These are phyloP conservation scores for Symmetrospora coprosmae DNA, from an alignment of 768 basidiomycete genomes.

Conservation along the genomic window DNA sequence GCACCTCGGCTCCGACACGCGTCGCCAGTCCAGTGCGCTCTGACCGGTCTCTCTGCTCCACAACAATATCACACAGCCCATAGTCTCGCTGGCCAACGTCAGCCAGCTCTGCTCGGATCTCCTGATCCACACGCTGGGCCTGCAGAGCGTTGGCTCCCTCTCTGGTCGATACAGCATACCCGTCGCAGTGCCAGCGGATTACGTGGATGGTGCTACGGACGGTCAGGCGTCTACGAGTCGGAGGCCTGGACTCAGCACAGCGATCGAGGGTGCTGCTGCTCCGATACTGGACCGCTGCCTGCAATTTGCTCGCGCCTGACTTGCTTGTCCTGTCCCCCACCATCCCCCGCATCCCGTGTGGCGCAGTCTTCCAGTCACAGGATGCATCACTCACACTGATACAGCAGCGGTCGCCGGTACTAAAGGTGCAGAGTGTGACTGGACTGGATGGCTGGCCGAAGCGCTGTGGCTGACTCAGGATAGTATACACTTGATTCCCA, in stretches of 20 bases:
- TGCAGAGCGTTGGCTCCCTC: constrained; percentile 8
- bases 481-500: background rate
- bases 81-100: constrained; percentile 19
- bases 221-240: too few relatives aligned
- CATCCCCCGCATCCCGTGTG: too few relatives aligned
- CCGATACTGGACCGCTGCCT: too few relatives aligned
- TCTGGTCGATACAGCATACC: constrained; percentile 1
- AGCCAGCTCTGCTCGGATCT: constrained; percentile 8
- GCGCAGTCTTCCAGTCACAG: constrained; percentile 3
- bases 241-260: too few relatives aligned
- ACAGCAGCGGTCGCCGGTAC: constrained; percentile 11
- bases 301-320: too few relatives aligned
- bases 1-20: too few relatives aligned
- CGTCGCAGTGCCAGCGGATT: constrained; percentile 8
- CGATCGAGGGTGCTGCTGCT: too few relatives aligned
- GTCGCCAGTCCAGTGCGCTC: too few relatives aligned
- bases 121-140: constrained; percentile 2
- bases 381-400: background rate
- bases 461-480: background rate
- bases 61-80: constrained; percentile 1
- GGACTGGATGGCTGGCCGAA: background rate
- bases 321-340: too few relatives aligned
- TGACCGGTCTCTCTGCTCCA: too few relatives aligned
- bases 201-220: constrained; percentile 9
- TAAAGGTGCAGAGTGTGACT: constrained; percentile 4